A percentile compares a stretch with the other conserved stretches of the same genome.
These are phyloP conservation scores for Noccaea caerulescens DNA, from an alignment of 345 rosid genomes.

Conservation along the genomic window DNA sequence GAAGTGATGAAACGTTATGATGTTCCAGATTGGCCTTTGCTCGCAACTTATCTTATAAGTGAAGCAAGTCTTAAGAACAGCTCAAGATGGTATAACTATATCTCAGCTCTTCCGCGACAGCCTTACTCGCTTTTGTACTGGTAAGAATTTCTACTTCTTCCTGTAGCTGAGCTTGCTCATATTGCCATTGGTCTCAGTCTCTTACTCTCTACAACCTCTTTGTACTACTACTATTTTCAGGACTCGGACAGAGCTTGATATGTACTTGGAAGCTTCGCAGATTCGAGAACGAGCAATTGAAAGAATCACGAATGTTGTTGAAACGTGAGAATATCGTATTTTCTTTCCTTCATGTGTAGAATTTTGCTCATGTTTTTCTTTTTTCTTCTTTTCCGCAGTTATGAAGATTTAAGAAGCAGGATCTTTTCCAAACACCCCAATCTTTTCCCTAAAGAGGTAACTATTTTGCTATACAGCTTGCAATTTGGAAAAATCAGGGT, in stretches of 20 bases:
- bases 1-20: constrained; percentile 67
- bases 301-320: constrained; percentile 80
- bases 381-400: constrained; percentile 48
- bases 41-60: constrained; percentile 84
- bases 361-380: constrained; percentile 21
- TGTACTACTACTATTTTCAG: constrained; percentile 59
- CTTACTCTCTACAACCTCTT: constrained; percentile 52
- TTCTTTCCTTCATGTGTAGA: constrained; percentile 16
- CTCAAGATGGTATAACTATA: constrained; percentile 89
- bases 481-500: background rate
- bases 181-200: constrained; percentile 54
- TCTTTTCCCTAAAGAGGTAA: constrained; percentile 88
- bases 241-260: constrained; percentile 92
- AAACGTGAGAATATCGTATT: constrained; percentile 64
- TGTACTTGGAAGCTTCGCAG: constrained; percentile 95
- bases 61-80: constrained; percentile 78
- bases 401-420: constrained; percentile 71
- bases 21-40: constrained; percentile 96
- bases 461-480: background rate
- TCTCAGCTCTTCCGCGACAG: constrained; percentile 83
- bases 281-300: constrained; percentile 91
- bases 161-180: constrained; percentile 4
- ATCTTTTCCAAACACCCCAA: constrained; percentile 90
- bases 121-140: constrained; percentile 96
- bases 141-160: constrained; percentile 39